phyloP scores from a whole-genome alignment of 192 early-diverging fungal species.

The Dissophora ornata region DNA sequence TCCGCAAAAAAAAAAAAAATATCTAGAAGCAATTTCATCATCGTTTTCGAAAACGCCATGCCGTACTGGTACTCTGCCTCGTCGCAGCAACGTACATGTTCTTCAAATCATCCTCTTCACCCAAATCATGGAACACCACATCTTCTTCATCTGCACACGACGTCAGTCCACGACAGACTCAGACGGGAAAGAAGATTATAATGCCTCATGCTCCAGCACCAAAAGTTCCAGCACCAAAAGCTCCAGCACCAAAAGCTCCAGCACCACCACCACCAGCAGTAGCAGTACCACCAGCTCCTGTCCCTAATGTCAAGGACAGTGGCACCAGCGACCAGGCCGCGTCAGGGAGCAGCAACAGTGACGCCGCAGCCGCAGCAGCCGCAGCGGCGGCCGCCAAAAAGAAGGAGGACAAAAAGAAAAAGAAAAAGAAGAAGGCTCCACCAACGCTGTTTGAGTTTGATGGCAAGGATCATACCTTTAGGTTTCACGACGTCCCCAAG shows the following conservation, averaged over 20 bases:
- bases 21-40: conserved; percentile 1
- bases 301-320: not conserved
- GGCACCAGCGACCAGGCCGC: too few species aligned
- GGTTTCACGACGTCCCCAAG: not conserved
- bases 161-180: conserved; percentile 3
- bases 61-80: conserved; percentile 31
- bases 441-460: conserved; percentile 43
- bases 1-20: too few species aligned
- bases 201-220: not conserved
- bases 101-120: conserved; percentile 25
- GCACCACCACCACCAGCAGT: not conserved
- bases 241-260: not conserved
- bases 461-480: not conserved
- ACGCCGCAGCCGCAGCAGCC: conserved; percentile 3
- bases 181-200: conserved; percentile 1
- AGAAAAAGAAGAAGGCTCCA: conserved; percentile 39
- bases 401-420: conserved; percentile 21
- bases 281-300: too few species aligned
- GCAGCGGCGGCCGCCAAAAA: conserved; percentile 13
- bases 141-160: too few species aligned
- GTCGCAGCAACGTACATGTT: conserved; percentile 35
- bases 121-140: too few species aligned
- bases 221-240: not conserved
- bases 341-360: not conserved
- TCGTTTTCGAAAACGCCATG: conserved; percentile 49